Evolutionary conservation across 768 basidiomycete species (phyloP).

Genomic region (Pisolithus albus): DNA sequence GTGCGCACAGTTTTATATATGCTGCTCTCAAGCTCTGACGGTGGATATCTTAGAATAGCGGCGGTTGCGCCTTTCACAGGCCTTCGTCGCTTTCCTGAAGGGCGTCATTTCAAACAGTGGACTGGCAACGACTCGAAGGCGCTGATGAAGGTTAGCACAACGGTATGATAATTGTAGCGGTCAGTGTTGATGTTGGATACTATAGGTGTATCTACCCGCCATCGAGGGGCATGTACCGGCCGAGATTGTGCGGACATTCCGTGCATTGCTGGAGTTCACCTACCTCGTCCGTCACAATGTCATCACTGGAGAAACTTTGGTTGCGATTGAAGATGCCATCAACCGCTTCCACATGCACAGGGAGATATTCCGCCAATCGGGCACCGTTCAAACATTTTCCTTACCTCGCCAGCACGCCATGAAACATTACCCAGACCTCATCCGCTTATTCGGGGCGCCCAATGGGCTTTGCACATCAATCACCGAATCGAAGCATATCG

Average conservation of each 20-base stretch:
- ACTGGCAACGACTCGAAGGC: constrained; percentile 26
- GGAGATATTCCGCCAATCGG: constrained; percentile 7
- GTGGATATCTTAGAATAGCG: constrained; percentile 8
- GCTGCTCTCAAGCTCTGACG: background rate
- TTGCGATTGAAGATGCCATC: constrained; percentile 5
- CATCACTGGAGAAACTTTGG: constrained; percentile 8
- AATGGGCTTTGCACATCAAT: constrained; percentile 27
- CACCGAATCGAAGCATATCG: constrained; percentile 31
- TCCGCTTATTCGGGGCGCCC: constrained; percentile 13
- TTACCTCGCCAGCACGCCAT: constrained; percentile 17
- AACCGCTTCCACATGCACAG: constrained; percentile 8
- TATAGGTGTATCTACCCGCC: constrained; percentile 20
- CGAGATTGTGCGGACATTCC: constrained; percentile 12
- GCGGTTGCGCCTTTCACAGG: constrained; percentile 11
- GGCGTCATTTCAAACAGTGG: constrained; percentile 17
- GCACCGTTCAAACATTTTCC: constrained; percentile 5
- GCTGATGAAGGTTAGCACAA: constrained; percentile 28
- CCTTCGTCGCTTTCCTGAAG: constrained; percentile 20
- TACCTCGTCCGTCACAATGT: constrained; percentile 13
- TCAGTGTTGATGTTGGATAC: background rate
- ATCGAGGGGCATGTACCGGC: constrained; percentile 17
- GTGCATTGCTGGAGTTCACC: constrained; percentile 21
- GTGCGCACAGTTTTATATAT: constrained; percentile 16
- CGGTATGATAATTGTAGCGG: background rate
- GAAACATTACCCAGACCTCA: constrained; percentile 10